Base-by-base conservation (phyloP, 495 filamentous ascomycete genomes). In the Penicillium cosmopolitanum region DNA sequence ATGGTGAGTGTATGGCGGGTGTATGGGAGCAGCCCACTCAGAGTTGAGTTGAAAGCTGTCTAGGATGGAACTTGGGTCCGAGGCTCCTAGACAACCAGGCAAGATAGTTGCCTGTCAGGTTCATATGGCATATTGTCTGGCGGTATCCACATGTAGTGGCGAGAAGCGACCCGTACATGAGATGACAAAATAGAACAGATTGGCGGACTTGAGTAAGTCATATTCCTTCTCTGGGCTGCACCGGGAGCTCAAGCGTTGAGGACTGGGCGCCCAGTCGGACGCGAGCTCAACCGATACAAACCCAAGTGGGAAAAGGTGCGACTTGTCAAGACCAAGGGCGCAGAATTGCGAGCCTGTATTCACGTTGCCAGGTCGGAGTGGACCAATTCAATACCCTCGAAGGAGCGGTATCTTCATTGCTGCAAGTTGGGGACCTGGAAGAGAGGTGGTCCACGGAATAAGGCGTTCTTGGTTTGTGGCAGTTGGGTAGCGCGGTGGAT, bases 341-440 rank as follows among this genome's bases (percentile, higher is more conserved):
- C 57, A 35, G 57, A 46, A 63, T 53, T 57, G 57, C 60, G 34
- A 51, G 61, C 73, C 72, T 69, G 58, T 59, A 58, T 65, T 65
- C 65, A 64, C 68, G 72, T 70, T 68, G 76, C 66, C 72, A 72
- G 72, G 73, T 66, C 54, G 65, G 52, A 54, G 67, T 55, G 67
- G 77, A 77, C 77, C 77, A 80, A 79, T 80, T 73, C 75, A 55
- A 73, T 71, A 64, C 59, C 54, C 51, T 38, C 36, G 5, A 28
- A 18, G 42, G 34, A 28, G 54, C 52, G 47, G 53, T 58, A 73
- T 73, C 72, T 78, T 79, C 76, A 79, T 80, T 80, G 77, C 70
- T 80, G 52, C 77, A 72, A 80, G 77, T 77, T 76, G 16, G 61
- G 65, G 64, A 73, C 73, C 72, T 70, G 69, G 57, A 40, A 56